Conservation (phyloP, 2,329 filamentous ascomycete genomes). For the Alternaria alternata region DNA sequence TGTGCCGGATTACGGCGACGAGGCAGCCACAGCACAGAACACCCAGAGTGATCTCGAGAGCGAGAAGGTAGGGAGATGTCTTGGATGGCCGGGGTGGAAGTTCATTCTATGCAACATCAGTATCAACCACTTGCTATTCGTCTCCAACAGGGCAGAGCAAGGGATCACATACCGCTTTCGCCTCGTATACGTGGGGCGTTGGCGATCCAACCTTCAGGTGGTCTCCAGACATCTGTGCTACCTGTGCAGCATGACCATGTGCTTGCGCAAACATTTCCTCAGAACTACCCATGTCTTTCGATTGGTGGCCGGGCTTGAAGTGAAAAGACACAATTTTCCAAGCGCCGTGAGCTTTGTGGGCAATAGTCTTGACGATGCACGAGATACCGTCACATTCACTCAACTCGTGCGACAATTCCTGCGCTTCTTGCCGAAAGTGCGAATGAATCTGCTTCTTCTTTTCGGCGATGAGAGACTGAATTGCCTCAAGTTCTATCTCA, state of each 20-base stretch:
- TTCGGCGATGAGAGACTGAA: constrained; percentile 48
- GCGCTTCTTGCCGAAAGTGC: constrained; percentile 39
- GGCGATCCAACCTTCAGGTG: constrained; percentile 17
- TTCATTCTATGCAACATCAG: constrained; percentile 13
- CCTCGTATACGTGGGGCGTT: constrained; percentile 25
- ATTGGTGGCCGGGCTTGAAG: constrained; percentile 32
- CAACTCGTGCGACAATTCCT: constrained; percentile 51
- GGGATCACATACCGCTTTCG: constrained; percentile 15
- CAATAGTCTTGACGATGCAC: constrained; percentile 53
- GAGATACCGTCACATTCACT: constrained; percentile 54
- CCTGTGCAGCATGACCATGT: constrained; percentile 24
- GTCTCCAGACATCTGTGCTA: constrained; percentile 29
- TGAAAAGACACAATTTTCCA: constrained; percentile 42
- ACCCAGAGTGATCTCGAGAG: constrained; percentile 55
- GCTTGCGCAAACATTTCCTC: constrained; percentile 32
- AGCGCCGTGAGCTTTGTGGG: constrained; percentile 47
- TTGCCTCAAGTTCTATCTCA: constrained; percentile 48
- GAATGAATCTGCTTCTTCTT: constrained; percentile 48
- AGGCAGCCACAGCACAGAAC: constrained; percentile 56
- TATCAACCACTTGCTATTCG: background rate
- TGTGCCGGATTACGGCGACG: constrained; percentile 55
- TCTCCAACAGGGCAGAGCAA: background rate
- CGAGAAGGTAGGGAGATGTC: constrained; percentile 46
- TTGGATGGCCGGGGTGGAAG: constrained; percentile 35
- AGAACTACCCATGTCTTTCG: constrained; percentile 37